A percentile compares a stretch with the other conserved stretches of the same genome.
These are phyloP conservation scores for Avena eriantha DNA, from an alignment of 176 grass and related monocot species.

Conservation along the genomic window DNA sequence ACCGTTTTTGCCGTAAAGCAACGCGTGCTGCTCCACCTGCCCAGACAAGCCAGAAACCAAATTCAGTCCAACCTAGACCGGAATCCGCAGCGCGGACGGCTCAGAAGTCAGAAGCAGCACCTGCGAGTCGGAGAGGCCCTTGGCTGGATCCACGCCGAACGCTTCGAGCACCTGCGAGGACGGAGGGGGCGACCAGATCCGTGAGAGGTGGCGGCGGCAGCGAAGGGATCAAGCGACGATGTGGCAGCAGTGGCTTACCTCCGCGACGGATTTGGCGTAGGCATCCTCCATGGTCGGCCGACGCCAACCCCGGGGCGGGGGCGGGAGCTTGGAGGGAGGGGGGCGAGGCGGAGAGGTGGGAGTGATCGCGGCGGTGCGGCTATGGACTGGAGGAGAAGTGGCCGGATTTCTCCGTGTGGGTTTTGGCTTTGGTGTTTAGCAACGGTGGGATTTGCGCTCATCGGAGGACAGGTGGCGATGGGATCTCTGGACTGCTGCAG, in stretches of 20 bases:
- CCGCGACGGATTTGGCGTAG: constrained; percentile 80
- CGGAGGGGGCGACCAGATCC: constrained; percentile 48
- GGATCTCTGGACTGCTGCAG: neutral
- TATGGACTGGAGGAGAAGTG: neutral
- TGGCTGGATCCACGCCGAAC: constrained; percentile 81
- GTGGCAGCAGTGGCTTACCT: constrained; percentile 59
- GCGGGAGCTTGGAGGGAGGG: neutral
- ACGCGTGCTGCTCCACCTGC: constrained; percentile 77
- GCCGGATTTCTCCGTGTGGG: neutral
- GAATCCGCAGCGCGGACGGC: neutral
- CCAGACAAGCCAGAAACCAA: constrained; percentile 41
- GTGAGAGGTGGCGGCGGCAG: constrained; percentile 39
- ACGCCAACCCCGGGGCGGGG: neutral
- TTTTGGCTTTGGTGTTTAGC: neutral
- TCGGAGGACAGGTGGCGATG: constrained; percentile 10
- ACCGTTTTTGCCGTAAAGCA: constrained; percentile 87
- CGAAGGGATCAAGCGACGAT: neutral
- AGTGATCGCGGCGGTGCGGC: constrained; percentile 2
- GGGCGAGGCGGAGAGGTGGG: neutral
- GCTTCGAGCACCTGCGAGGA: constrained; percentile 79
- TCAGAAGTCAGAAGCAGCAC: constrained; percentile 43
- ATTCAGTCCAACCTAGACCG: constrained; percentile 20
- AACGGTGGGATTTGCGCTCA: constrained; percentile 29
- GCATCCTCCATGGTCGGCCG: constrained; percentile 78
- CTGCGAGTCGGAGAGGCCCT: constrained; percentile 91